phyloP scores from a whole-genome alignment of 176 grass and related monocot genomes.

The Eleusine indica region DNA sequence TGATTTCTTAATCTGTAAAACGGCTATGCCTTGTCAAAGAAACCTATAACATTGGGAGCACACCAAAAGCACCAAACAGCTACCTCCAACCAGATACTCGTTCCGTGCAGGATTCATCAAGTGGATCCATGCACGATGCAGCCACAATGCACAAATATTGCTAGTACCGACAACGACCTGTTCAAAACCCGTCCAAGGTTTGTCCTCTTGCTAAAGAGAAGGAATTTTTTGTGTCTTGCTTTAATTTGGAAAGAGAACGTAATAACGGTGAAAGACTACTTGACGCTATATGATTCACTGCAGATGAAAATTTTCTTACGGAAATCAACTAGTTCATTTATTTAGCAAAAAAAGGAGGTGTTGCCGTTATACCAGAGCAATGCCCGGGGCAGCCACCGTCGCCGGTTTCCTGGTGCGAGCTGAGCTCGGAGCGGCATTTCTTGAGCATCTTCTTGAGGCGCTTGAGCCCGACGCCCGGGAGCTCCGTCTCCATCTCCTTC shows the following conservation, averaged over 20 bases:
- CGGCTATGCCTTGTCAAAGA: neutral
- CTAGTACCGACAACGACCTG: neutral
- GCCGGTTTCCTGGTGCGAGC: neutral
- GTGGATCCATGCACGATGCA: neutral
- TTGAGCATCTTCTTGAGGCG: constrained; percentile 89
- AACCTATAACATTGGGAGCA: neutral
- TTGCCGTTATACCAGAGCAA: constrained; percentile 59
- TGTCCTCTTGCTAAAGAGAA: constrained; percentile 9
- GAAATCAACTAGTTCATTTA: neutral
- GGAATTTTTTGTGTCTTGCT: neutral
- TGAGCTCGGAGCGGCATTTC: constrained; percentile 53
- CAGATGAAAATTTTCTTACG: neutral
- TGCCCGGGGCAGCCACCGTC: constrained; percentile 37
- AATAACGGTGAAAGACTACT: neutral
- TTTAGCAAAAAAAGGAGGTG: neutral
- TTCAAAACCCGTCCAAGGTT: neutral
- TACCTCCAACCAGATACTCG: neutral
- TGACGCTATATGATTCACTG: neutral
- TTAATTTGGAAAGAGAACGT: neutral
- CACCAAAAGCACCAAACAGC: neutral
- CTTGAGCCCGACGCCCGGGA: constrained; percentile 79
- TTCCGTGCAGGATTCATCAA: constrained; percentile 11
- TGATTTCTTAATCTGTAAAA: neutral
- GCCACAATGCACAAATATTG: neutral
- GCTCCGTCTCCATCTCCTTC: constrained; percentile 59